Evolutionary conservation across 2,329 filamentous ascomycete species (phyloP), one percentile per base, ranked within the genome.

Genomic region (Thielaviopsis ethacetica): DNA sequence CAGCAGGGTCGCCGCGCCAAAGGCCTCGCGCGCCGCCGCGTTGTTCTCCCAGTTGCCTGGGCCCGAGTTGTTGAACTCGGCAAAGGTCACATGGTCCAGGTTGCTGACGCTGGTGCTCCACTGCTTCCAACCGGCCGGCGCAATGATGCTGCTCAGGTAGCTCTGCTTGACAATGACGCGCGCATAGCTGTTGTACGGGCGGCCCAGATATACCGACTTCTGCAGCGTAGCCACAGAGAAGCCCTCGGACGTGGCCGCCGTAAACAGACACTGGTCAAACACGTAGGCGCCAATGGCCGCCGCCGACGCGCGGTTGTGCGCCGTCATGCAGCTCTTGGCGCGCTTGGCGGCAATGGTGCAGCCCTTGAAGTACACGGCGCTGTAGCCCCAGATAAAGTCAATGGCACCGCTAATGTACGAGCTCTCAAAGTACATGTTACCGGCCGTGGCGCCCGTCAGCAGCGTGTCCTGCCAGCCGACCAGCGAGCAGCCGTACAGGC

Each of bases 21-120:
- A 66, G 7, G 62, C 63, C n/a, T 57, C 54, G 12, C 65, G 63
- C 13, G 65, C 65, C 6, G 57, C 63, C 7, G 50, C 57, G 54
- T 62, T 88, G 67, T 86, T 88, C 68, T 88, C 56, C 56, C 56
- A 57, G 56, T 57, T 57, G 1, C 83, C 82, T 30, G 70, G 66
- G 1, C 83, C 83, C 1, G 73, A 75, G 68, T 86, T 85, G 22
- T 64, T 68, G 65, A 77, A 84, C 71, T 85, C 83, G 10, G 69
- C 78, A 62, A 79, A 84, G 24, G 71, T 68, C 1, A 84, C 77
- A 50, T 78, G 69, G 30, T 70, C 72, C 1, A 78, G 81, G 44
- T 74, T 72, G 19, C 71, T 65, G 51, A 75, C 70, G 2, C 70
- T 71, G 1, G 63, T 69, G 60, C 74, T 74, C 82, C 82, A 85